A percentile compares a stretch with the other conserved stretches of the same genome.
Conservation (phyloP, 208 protist genomes). For the Crithidia acanthocephali region DNA sequence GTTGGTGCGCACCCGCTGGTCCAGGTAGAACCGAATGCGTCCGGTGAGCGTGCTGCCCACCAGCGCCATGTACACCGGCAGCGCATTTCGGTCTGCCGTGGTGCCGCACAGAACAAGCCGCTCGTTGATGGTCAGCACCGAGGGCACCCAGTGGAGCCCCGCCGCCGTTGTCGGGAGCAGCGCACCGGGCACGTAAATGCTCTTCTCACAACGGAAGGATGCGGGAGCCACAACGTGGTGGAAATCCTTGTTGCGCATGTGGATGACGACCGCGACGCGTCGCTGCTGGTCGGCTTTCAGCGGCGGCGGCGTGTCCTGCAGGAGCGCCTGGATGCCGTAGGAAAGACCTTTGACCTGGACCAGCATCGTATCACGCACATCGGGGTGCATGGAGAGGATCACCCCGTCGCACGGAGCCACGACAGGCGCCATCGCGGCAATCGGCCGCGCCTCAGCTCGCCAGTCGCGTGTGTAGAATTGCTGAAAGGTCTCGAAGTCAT, state of each 20-base stretch:
- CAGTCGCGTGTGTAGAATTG: slow-evolving; percentile 84
- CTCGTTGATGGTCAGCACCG: slow-evolving; percentile 78
- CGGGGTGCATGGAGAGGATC: slow-evolving; percentile 49
- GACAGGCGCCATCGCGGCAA: slow-evolving; percentile 33
- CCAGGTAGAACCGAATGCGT: slow-evolving; percentile 64
- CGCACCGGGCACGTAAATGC: slow-evolving; percentile 79
- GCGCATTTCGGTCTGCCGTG: slow-evolving; percentile 7
- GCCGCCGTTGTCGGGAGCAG: slow-evolving; percentile 73
- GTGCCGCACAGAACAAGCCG: slow-evolving; percentile 71
- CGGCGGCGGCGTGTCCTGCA: slow-evolving; percentile 43
- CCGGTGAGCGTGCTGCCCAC: slow-evolving; percentile 84
- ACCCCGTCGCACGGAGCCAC: slow-evolving; percentile 79
- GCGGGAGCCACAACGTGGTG: slow-evolving; percentile 81
- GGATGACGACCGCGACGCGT: slow-evolving; percentile 67
- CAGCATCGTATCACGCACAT: slow-evolving; percentile 42
- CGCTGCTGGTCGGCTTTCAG: slow-evolving; percentile 39
- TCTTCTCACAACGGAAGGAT: slow-evolving; percentile 53
- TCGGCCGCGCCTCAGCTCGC: slow-evolving; percentile 45
- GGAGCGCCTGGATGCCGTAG: slow-evolving; percentile 69
- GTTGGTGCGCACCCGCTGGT: slow-evolving; percentile 80
- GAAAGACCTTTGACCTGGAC: slow-evolving; percentile 85
- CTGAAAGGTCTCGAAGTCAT: slow-evolving; percentile 64
- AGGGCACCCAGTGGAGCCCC: slow-evolving; percentile 79
- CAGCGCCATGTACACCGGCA: slow-evolving; percentile 56
- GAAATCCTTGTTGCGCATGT: slow-evolving; percentile 75